Evolutionary conservation across 768 basidiomycete species (phyloP).

Genomic region (Pisolithus orientalis): DNA sequence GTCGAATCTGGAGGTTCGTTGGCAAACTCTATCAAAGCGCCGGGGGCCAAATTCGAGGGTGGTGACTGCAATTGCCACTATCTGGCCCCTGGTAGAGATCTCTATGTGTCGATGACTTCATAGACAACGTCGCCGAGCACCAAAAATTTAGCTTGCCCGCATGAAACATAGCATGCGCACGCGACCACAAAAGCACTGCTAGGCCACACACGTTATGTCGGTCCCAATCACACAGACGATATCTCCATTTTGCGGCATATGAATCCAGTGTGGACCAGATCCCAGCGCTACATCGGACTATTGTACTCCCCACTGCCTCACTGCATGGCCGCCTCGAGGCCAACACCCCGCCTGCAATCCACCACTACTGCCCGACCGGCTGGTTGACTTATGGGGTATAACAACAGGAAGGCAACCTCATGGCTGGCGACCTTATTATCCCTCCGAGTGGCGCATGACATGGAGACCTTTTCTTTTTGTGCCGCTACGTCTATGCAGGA

Average conservation of each 20-base stretch:
- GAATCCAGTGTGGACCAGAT: neutral
- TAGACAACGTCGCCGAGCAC: neutral
- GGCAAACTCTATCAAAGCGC: neutral
- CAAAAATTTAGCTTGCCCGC: neutral
- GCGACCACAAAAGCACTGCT: too few relatives aligned
- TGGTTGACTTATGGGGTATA: neutral
- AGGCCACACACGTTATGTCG: too few relatives aligned
- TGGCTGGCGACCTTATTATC: neutral
- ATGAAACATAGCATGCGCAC: too few relatives aligned
- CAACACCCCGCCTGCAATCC: neutral
- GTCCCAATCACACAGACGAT: too few relatives aligned
- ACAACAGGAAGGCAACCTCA: constrained; percentile 1
- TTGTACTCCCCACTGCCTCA: neutral
- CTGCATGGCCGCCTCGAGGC: constrained; percentile 1
- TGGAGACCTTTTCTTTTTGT: too few relatives aligned
- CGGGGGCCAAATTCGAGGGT: neutral
- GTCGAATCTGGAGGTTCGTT: neutral
- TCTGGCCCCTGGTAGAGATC: neutral
- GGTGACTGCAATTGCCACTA: neutral
- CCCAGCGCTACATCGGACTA: neutral
- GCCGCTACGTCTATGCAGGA: too few relatives aligned
- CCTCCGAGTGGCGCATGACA: too few relatives aligned
- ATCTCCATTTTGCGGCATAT: neutral
- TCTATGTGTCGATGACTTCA: neutral
- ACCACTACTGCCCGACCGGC: neutral